phyloP scores from a whole-genome alignment of 257 asterid species.

The Cordia subcordata region DNA sequence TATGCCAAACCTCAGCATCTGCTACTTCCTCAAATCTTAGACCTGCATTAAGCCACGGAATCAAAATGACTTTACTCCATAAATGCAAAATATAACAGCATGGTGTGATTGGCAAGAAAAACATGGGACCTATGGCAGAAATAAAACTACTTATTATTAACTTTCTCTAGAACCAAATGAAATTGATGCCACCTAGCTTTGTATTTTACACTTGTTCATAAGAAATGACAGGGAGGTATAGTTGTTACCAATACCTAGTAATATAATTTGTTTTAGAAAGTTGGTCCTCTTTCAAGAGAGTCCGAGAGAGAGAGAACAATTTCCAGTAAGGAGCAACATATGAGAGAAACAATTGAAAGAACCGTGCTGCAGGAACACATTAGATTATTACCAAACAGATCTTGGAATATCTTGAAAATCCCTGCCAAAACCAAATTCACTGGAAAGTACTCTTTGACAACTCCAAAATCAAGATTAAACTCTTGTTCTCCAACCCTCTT shows the following conservation, averaged over 20 bases:
- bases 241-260: no score
- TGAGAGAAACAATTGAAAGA: slow-evolving; percentile 9
- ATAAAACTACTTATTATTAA: no score
- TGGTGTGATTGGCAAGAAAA: no score
- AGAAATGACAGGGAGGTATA: no score
- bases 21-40: slow-evolving; percentile 68
- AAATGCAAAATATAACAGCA: no score
- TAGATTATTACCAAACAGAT: slow-evolving; percentile 67
- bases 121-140: no score
- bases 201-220: no score
- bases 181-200: no score
- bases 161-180: no score
- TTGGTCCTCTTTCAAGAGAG: no score
- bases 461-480: slow-evolving; percentile 69
- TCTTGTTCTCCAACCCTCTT: slow-evolving; percentile 65
- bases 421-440: slow-evolving; percentile 79
- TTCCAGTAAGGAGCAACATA: slow-evolving; percentile 3
- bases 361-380: neutral
- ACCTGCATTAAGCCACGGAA: slow-evolving; percentile 41
- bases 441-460: slow-evolving; percentile 79
- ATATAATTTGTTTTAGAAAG: no score
- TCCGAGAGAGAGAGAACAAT: no score
- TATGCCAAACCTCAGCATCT: slow-evolving; percentile 80
- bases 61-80: slow-evolving; percentile 3
- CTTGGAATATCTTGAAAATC: slow-evolving; percentile 88